Evolutionary conservation across 2,329 filamentous ascomycete species (phyloP).

Genomic region (Colletotrichum trifolii): DNA sequence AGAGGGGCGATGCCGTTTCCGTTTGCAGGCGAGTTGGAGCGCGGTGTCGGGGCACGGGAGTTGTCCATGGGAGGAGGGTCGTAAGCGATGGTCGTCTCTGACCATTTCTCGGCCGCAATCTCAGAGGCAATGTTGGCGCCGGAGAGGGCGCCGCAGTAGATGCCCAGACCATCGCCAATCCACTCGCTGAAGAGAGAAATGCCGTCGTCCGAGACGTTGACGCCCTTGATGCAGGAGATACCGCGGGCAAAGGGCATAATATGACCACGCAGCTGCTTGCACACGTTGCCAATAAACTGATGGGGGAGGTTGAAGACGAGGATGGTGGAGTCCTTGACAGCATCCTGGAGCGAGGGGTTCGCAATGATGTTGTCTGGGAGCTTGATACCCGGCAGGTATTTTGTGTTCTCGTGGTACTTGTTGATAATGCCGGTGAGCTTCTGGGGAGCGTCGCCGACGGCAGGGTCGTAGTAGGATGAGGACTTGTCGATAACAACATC

Average conservation of each 20-base stretch:
- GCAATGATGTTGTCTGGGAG: slow-evolving; percentile 87
- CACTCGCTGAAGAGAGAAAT: slow-evolving; percentile 93
- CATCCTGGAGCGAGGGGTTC: slow-evolving; percentile 82
- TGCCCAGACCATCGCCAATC: slow-evolving; percentile 89
- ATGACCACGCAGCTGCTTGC: slow-evolving; percentile 84
- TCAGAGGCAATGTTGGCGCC: slow-evolving; percentile 97
- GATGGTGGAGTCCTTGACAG: slow-evolving; percentile 86
- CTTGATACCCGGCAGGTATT: slow-evolving; percentile 91
- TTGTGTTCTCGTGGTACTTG: slow-evolving; percentile 92
- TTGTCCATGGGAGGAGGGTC: slow-evolving; percentile 87
- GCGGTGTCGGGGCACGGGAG: slow-evolving; percentile 77
- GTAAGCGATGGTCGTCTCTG: slow-evolving; percentile 96
- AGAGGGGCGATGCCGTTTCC: slow-evolving; percentile 47
- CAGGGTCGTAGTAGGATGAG: slow-evolving; percentile 77
- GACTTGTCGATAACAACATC: slow-evolving; percentile 78
- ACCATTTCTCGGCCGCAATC: slow-evolving; percentile 95
- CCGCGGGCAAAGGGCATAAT: slow-evolving; percentile 92
- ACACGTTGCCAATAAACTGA: slow-evolving; percentile 92
- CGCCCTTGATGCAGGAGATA: slow-evolving; percentile 98
- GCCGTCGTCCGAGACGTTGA: slow-evolving; percentile 88
- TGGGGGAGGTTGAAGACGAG: slow-evolving; percentile 97
- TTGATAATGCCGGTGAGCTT: slow-evolving; percentile 96
- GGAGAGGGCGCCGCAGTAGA: slow-evolving; percentile 95
- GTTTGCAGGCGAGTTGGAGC: slow-evolving; percentile 59
- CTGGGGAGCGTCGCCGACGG: slow-evolving; percentile 73